phyloP scores from a whole-genome alignment of 2,329 filamentous ascomycete genomes.

The Aspergillus sojae region DNA sequence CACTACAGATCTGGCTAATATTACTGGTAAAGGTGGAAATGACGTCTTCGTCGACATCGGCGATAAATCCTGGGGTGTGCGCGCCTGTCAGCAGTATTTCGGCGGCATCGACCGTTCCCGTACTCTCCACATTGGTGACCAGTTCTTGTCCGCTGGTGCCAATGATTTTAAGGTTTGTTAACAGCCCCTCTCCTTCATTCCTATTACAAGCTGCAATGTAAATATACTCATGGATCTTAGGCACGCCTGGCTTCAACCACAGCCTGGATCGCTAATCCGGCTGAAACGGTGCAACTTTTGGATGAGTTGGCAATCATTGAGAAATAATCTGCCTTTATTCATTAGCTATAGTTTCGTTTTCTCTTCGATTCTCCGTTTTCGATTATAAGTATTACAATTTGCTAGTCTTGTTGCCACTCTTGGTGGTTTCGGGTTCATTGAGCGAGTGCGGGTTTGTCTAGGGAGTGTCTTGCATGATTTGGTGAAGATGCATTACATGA shows the following conservation, averaged over 20 bases:
- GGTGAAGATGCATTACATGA: not conserved
- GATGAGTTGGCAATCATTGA: constrained; percentile 69
- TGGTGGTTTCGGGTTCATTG: not conserved
- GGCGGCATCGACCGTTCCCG: constrained; percentile 72
- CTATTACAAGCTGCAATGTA: not conserved
- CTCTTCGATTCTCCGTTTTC: not conserved
- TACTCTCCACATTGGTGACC: constrained; percentile 91
- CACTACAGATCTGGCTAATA: not conserved
- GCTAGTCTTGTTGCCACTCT: no score
- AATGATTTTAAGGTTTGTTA: constrained; percentile 85
- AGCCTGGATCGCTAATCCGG: constrained; percentile 92
- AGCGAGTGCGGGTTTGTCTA: not conserved
- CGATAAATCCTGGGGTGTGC: constrained; percentile 94
- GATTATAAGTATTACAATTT: not conserved
- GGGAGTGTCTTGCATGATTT: not conserved
- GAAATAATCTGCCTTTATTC: not conserved
- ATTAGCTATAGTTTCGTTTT: no score
- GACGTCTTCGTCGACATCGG: constrained; percentile 99
- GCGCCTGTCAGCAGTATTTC: constrained; percentile 90
- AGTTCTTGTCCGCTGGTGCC: constrained; percentile 90
- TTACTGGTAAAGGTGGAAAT: constrained; percentile 64
- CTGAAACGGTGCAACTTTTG: constrained; percentile 84
- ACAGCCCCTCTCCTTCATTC: not conserved
- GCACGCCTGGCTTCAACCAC: constrained; percentile 89
- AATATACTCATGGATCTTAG: constrained; percentile 26